Base-by-base conservation (phyloP, 1,284 basidiomycete species). In the Moesziomyces antarcticus region DNA sequence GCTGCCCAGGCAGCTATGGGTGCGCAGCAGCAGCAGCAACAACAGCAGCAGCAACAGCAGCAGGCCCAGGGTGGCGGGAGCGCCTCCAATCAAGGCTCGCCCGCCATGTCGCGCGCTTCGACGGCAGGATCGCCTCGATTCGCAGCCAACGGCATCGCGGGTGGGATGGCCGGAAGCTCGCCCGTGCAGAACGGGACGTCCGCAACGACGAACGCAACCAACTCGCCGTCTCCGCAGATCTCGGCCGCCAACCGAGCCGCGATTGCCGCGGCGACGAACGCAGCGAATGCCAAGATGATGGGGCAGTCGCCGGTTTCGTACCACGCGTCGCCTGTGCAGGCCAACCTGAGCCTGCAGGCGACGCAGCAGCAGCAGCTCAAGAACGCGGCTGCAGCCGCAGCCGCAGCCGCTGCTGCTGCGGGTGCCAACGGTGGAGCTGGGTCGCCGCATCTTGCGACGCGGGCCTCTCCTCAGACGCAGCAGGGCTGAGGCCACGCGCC, bases 201-300 rank as follows among this genome's bases (percentile, higher is more conserved):
- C 43, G 41, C 70, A 24, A 63, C 58, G n/a, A 67, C 58, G 25
- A 72, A 72, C 18, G 58, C 57, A 3, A 71, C 68, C 63, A 72
- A 73, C 48, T 73, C 70, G 48, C 70, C 70, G 8, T 73, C 70
- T 13, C 70, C 70, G 53, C 70, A 73, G 44, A 73, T 73, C 44
- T 73, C 70, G 35, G 70, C 70, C 18, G 70, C 70, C 11, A 73
- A 59, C 24, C 64, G 70, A 5, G 70, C 70, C 21, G 70, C 70
- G 5, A 67, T 73, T 46, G 70, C 64, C 20, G 70, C 70, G 20
- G 70, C 70, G 8, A 62, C 70, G 8, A 66, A 65, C 11, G 69
- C 69, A 6, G 69, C 64, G 30, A 62, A 61, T 21, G 69, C 63
- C 22, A 72, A 72, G 58, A 72, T 66, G 62, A 72, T 72, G 69